Conservation (phyloP, 108 stramenopile species). For the Skeletonema costatum region DNA sequence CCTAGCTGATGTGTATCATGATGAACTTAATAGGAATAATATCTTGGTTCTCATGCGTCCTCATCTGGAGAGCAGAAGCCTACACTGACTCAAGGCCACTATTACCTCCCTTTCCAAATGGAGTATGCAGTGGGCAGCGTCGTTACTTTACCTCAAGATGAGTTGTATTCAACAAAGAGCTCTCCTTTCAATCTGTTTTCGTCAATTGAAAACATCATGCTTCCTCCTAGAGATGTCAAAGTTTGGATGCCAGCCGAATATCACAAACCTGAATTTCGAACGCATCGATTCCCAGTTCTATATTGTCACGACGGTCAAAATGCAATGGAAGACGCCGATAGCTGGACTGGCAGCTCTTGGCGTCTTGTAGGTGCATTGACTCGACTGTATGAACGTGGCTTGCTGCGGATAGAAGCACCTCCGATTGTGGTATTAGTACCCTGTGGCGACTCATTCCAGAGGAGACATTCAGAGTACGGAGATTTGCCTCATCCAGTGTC, state of each 20-base stretch:
- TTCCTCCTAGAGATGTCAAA: conserved; percentile 48
- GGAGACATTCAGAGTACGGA: conserved; percentile 69
- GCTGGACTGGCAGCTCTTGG: conserved; percentile 80
- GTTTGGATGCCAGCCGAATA: conserved; percentile 78
- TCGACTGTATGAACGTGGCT: conserved; percentile 47
- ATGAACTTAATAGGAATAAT: neutral
- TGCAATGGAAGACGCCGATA: conserved; percentile 51
- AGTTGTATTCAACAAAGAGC: conserved; percentile 12
- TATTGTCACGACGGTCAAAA: conserved; percentile 81
- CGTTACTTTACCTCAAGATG: conserved; percentile 3
- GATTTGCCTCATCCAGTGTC: conserved; percentile 56
- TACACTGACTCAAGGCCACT: conserved; percentile 1
- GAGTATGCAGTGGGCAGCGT: conserved; percentile 15
- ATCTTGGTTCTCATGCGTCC: neutral
- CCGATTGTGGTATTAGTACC: conserved; percentile 53
- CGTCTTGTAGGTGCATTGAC: conserved; percentile 71
- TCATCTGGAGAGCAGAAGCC: neutral
- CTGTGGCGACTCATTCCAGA: conserved; percentile 12
- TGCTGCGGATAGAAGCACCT: conserved; percentile 37
- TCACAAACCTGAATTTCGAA: conserved; percentile 8
- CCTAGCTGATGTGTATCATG: neutral
- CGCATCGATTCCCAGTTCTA: conserved; percentile 48
- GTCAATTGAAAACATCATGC: conserved; percentile 6
- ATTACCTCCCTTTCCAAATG: conserved; percentile 24
- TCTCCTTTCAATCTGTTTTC: neutral